Base-by-base conservation (phyloP, 2,329 filamentous ascomycete species). In the Pseudogymnoascus sp. region DNA sequence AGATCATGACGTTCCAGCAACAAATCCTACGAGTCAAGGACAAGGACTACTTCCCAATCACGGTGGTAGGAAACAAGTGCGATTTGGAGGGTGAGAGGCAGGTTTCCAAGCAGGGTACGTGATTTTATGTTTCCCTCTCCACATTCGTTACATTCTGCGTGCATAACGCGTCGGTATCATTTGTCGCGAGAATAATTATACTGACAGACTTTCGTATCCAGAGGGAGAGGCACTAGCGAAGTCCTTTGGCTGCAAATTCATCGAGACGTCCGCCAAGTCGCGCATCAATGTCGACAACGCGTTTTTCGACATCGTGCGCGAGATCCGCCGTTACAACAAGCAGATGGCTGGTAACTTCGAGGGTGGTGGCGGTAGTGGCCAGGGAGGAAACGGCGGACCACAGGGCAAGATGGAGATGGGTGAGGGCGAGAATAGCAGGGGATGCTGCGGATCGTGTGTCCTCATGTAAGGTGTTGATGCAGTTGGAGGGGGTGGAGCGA, bases 11-110 rank as follows among this genome's bases (percentile, higher is more conserved):
- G 59, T 97, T 97, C 79, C 92, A 97, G 78, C 92, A 97, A 82
- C 94, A 99, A 79, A 99, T 99, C 75, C 82, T 99, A 70, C 83
- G 94, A 70, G 94, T 99, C 72, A 99, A 99, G 84, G 94, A 97
- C 81, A 97, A 96, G 85, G 94, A 99, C 79, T 96, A 97, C 77
- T 99, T 99, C 82, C 94, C 94, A 70, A 97, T 99, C 82, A 96
- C 97, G 64, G 90, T 99, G 53, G 94, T 97, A 44, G 94, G 92
- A 71, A 99, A 99, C 85, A 99, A 99, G 84, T 97, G 93, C 79
- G 94, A 99, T 91, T 80, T 99, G 76, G 93, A 97, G 73, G 82
- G 82, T 70, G 93, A 99, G 79, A 86, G 94, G 73, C 90, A 93
- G 72, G 94, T 99, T 65, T 89, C 91, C 68, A 88, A 89, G 80